Evolutionary conservation across 2,329 filamentous ascomycete genomes (phyloP).

Genomic region (Claviceps paspali): DNA sequence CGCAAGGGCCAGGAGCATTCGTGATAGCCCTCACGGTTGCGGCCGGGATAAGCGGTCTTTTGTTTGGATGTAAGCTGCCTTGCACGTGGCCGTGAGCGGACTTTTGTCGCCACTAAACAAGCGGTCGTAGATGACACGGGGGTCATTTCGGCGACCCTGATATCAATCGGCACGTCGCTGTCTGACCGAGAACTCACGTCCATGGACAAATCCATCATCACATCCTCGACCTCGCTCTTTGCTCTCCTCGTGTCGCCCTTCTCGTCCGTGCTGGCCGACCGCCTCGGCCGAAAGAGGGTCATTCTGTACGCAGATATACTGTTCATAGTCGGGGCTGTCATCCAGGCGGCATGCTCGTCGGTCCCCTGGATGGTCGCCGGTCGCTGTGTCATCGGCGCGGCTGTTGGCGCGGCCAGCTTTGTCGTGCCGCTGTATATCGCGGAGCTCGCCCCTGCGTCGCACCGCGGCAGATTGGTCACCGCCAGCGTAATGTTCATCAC

Average conservation of each 20-base stretch:
- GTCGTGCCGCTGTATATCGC: conserved; percentile 80
- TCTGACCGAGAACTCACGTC: conserved; percentile 40
- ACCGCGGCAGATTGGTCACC: conserved; percentile 68
- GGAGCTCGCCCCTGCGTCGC: conserved; percentile 63
- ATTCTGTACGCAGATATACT: conserved; percentile 50
- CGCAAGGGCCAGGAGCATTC: conserved; percentile 29
- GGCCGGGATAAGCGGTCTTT: conserved; percentile 49
- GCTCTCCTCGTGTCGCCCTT: conserved; percentile 49
- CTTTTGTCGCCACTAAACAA: too few relatives aligned
- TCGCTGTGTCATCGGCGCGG: conserved; percentile 53
- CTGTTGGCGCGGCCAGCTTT: conserved; percentile 63
- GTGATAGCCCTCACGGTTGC: conserved; percentile 48
- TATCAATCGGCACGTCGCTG: conserved; percentile 46
- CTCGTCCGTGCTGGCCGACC: conserved; percentile 48
- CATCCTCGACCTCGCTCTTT: conserved; percentile 51
- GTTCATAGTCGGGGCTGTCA: conserved; percentile 51
- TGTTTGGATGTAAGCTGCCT: conserved; percentile 47
- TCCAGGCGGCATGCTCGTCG: conserved; percentile 43
- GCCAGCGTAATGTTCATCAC: conserved; percentile 74
- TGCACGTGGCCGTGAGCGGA: conserved; percentile 2
- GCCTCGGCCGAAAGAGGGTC: conserved; percentile 44
- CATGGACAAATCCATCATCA: conserved; percentile 55
- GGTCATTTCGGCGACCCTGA: conserved; percentile 52
- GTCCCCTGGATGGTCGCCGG: conserved; percentile 53
- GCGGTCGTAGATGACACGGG: conserved; percentile 42